Base-by-base conservation (phyloP, 2,329 filamentous ascomycete species). In the Monosporascus sp. region DNA sequence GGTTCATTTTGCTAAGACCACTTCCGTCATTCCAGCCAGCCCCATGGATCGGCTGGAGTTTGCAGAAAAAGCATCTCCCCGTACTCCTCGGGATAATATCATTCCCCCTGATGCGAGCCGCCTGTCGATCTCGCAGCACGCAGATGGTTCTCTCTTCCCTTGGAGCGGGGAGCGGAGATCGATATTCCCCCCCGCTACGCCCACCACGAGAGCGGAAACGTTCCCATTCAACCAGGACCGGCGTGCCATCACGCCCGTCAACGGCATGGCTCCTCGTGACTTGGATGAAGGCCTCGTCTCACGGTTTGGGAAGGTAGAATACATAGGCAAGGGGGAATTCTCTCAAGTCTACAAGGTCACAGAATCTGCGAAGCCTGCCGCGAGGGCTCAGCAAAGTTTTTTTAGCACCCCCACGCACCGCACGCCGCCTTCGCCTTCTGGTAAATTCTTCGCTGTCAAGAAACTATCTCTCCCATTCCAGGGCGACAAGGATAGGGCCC, bases 291-390 rank as follows among this genome's bases (percentile, higher is more conserved):
- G 82, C 50, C 74, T 97, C 49, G 83, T 82, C 14, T 80, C 83
- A 3, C 84, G 88, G 51, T 99, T 99, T 66, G 84, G 87, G 51
- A 88, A 87, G 55, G 87, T 95, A 14, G 88, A 90, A 61, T 79
- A 86, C 54, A 81, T 93, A 59, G 93, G 93, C 47, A 86, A 86
- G 55, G 94, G 94, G 53, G 93, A 97, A 68, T 99, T 99, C 66
- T 97, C 94, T 0, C 83, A 88, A 52, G 94, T 99, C 1, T 99
- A 90, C 69, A 84, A 87, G 37, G 92, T 96, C 5, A 83, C 83
- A 15, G 67, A 72, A 47, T 63, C 63, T 9, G 58, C 60, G 8
- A 63, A 66, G n/a, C 55, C 66, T 62, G 71, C 54, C 65, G 71
- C 60, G 61, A 77, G 63, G 70, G 75, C 68, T 63, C 75, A 61